Evolutionary conservation across 768 basidiomycete genomes (phyloP), one percentile per base, ranked within the genome.

Genomic region (Vishniacozyma victoriae): DNA sequence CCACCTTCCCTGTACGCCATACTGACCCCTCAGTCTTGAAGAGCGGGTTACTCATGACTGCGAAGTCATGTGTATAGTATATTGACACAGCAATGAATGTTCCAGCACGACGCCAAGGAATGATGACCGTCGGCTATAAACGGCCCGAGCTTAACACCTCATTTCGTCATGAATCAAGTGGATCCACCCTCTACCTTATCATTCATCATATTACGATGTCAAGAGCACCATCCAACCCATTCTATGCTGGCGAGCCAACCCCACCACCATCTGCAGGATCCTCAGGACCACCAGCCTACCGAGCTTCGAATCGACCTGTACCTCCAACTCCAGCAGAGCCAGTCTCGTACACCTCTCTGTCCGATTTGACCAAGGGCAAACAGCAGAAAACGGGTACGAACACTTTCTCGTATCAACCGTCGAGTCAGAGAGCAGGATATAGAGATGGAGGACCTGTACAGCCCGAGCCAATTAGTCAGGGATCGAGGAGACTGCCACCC

Each of bases 351-450:
- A 23, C 39, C 18, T 55, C 54, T 13, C 24, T 55, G 22, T 50
- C 54, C 1, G 44, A 46, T 22, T 24, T 55, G n/a, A n/a, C n/a
- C n/a, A 44, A 29, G n/a, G 40, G 37, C 13, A 42, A 42, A 7
- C 24, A 44, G 36, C 19, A 3, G 4, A 33, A 22, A 31, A 40
- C 45, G 16, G 25, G 23, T 9, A 41, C 33, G 14, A 33, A 44
- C 24, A 41, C 12, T 13, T 54, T 54, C 47, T n/a, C 22, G 1
- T 55, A 55, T 43, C 41, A 44, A 19, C 54, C 54, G 35, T 39
- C 50, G 19, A 43, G 48, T 18, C 39, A 45, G 16, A 19, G 54
- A 29, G 44, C 46, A 24, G 54, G 54, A 7, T 50, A 55, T 33
- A 35, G 48, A 23, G n/a, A n/a, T n/a, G n/a, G n/a, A n/a, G n/a